These are phyloP conservation scores for Fusarium subglutinans DNA, from an alignment of 2,329 filamentous ascomycete genomes.

Conservation along the genomic window DNA sequence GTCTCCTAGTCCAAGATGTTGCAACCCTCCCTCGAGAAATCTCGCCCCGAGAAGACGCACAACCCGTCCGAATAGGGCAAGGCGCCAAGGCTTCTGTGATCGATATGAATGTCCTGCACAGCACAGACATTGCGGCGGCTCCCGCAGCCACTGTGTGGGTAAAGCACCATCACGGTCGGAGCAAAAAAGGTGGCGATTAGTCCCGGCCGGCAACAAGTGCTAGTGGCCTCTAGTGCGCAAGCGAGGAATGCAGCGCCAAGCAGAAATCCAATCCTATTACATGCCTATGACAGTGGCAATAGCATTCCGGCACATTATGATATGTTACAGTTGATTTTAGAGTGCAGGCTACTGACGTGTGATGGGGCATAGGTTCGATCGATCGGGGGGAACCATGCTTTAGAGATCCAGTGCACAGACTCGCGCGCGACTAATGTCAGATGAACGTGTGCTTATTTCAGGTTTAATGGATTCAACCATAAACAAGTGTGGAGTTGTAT, in stretches of 20 bases:
- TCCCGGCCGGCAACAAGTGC: background rate
- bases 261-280: constrained; percentile 6
- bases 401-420: background rate
- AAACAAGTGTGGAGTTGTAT: background rate
- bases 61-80: background rate
- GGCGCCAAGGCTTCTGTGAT: background rate
- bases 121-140: background rate
- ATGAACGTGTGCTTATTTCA: background rate
- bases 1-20: background rate
- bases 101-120: background rate
- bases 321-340: background rate
- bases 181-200: background rate
- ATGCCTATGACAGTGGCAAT: background rate
- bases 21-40: background rate
- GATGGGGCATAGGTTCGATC: background rate
- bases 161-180: background rate
- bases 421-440: background rate
- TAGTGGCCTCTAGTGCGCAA: background rate
- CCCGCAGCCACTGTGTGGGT: constrained; percentile 1
- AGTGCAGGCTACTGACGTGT: background rate
- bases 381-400: background rate
- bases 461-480: background rate
- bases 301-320: background rate
- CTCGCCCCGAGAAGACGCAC: background rate
- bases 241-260: background rate